Conservation (phyloP, 495 filamentous ascomycete species). For the Penicillium turbatum region DNA sequence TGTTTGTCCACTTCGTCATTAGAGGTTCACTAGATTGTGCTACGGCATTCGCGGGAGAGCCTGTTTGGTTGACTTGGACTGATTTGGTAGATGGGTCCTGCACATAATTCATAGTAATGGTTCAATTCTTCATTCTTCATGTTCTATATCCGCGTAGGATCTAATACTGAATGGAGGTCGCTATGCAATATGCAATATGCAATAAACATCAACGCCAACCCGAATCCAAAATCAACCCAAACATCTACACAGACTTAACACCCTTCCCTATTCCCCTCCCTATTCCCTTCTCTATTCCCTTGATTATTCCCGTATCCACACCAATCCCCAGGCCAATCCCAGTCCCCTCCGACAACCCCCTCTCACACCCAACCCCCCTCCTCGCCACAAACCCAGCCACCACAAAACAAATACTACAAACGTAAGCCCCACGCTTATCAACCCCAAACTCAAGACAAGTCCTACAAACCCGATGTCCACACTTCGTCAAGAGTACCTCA, state of each 20-base stretch:
- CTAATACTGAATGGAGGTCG: background rate
- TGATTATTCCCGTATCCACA: too few species aligned
- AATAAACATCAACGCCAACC: background rate
- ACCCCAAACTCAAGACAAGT: constrained; percentile 24
- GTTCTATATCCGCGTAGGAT: too few species aligned
- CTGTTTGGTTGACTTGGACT: background rate
- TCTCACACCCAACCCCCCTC: background rate
- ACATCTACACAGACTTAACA: background rate
- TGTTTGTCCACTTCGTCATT: background rate
- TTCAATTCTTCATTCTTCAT: background rate
- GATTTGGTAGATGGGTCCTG: background rate
- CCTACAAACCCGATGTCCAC: constrained; percentile 24
- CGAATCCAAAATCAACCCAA: background rate
- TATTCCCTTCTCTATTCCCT: background rate
- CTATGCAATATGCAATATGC: background rate
- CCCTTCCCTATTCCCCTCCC: background rate
- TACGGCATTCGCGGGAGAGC: background rate
- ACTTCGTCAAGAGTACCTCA: constrained; percentile 22
- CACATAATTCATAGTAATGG: constrained; percentile 1
- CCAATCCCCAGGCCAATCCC: too few species aligned
- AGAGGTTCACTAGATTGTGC: background rate
- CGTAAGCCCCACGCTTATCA: constrained; percentile 15
- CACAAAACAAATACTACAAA: constrained; percentile 26
- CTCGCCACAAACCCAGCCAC: constrained; percentile 15
- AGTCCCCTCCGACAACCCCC: constrained; percentile 1